Conservation (phyloP, 1,284 basidiomycete genomes). For the Papiliotrema nemorosa region DNA sequence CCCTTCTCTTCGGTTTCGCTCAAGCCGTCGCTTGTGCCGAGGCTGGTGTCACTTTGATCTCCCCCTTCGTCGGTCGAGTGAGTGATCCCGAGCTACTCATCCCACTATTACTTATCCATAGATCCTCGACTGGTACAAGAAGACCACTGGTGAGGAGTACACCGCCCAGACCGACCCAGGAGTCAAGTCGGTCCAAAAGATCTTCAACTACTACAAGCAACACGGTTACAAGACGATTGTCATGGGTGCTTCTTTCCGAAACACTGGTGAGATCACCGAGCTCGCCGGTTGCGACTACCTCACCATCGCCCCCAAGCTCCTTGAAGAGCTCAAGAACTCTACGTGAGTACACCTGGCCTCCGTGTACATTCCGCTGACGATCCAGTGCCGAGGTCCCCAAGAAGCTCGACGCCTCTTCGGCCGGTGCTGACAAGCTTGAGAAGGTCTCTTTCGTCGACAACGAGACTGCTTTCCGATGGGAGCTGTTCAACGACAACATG, state of each 20-base stretch:
- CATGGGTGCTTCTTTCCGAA: conserved; percentile 99
- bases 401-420: conserved; percentile 68
- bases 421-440: conserved; percentile 60
- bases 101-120: conserved; percentile 33
- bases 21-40: conserved; percentile 99
- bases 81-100: conserved; percentile 39
- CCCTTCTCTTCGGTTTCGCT: conserved; percentile 94
- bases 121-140: conserved; percentile 98
- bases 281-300: conserved; percentile 96
- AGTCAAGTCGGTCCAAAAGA: conserved; percentile 90
- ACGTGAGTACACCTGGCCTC: conserved; percentile 35
- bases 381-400: conserved; percentile 69
- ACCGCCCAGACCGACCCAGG: conserved; percentile 87
- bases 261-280: conserved; percentile 87
- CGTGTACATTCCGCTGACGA: not conserved
- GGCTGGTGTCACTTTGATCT: conserved; percentile 96
- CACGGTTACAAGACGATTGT: conserved; percentile 98
- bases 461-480: conserved; percentile 94
- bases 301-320: conserved; percentile 85
- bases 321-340: conserved; percentile 88
- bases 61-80: conserved; percentile 96
- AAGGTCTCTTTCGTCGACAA: conserved; percentile 89
- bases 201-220: conserved; percentile 99
- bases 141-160: conserved; percentile 74
- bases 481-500: conserved; percentile 86